phyloP scores from a whole-genome alignment of 1,284 basidiomycete species.

The Fomitiporia mediterranea region DNA sequence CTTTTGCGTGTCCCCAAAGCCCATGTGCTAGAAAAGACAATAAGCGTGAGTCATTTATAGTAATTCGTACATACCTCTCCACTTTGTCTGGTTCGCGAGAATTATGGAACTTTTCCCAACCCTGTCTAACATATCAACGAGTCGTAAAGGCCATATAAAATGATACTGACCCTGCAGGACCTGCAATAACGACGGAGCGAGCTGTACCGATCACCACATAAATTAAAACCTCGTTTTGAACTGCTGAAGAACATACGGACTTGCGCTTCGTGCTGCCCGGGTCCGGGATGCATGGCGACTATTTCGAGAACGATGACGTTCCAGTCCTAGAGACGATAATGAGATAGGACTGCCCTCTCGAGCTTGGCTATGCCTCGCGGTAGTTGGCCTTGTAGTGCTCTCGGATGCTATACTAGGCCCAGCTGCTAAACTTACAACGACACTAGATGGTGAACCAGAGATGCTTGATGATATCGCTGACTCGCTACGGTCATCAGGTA shows the following conservation, averaged over 20 bases:
- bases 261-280: slow-evolving; percentile 8
- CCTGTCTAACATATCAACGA: slow-evolving; percentile 30
- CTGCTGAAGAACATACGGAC: not conserved
- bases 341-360: slow-evolving; percentile 2
- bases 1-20: slow-evolving; percentile 67
- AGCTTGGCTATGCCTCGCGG: not conserved
- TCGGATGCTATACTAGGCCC: not conserved
- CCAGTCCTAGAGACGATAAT: not conserved
- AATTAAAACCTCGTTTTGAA: not conserved
- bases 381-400: not conserved
- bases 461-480: slow-evolving; percentile 39
- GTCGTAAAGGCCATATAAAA: not conserved
- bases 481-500: slow-evolving; percentile 40
- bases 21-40: slow-evolving; percentile 49
- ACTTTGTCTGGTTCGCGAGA: slow-evolving; percentile 62
- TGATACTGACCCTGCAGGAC: slow-evolving; percentile 52
- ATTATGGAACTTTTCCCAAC: slow-evolving; percentile 70
- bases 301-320: slow-evolving; percentile 7
- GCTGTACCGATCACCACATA: slow-evolving; percentile 28
- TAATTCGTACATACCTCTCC: slow-evolving; percentile 47
- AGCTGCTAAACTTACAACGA: not conserved
- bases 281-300: slow-evolving; percentile 7
- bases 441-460: slow-evolving; percentile 32
- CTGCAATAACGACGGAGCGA: slow-evolving; percentile 57
- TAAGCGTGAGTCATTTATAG: not conserved